Base-by-base conservation (phyloP, 257 asterid genomes). In the Penstemon davidsonii region DNA sequence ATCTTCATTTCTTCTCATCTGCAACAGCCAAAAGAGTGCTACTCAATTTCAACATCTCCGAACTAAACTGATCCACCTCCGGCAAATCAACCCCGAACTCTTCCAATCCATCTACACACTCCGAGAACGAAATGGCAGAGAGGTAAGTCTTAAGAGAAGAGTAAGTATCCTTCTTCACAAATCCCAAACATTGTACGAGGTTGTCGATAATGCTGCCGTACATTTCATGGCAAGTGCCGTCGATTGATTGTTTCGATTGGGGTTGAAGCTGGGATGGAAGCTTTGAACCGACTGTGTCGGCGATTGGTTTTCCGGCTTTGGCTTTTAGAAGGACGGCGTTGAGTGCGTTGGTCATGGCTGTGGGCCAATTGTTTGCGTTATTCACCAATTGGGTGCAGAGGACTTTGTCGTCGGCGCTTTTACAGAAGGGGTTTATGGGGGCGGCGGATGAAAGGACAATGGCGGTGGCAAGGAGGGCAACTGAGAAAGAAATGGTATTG, bases 11-110 rank as follows among this genome's bases (percentile, higher is more conserved):
- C 71, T 67, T 67, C 62, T 41, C 46, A 39, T 56, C 55, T 3
- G 45, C 64, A 44, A 67, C 62, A 36, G 72, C 72, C 64, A 67
- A 36, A 6, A 67, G 13, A 19, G 63, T 67, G 44, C 55, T 44
- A n/a, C 25, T 9, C 45, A 67, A 10, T 56, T 55, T 67, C 57
- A 19, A 4, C 5, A 67, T 47, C 46, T 67, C 72, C 0, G 0
- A 41, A 1, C 8, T 18, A 38, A 67, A 55, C 39, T 67, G 39
- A 11, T 11, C 44, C n/a, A 56, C 72, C 56, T 67, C 72, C 19
- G 47, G 42, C 55, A 38, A 33, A 1, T 44, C 5, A 10, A 49
- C 12, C 3, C 55, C 72, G 4, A 67, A 67, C 64, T 67, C 64
- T 4, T 25, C 51, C 44, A 56, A n/a, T 9, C 55, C 53, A 7